Evolutionary conservation across 768 basidiomycete species (phyloP).

Genomic region (Phaffia tasmanica): DNA sequence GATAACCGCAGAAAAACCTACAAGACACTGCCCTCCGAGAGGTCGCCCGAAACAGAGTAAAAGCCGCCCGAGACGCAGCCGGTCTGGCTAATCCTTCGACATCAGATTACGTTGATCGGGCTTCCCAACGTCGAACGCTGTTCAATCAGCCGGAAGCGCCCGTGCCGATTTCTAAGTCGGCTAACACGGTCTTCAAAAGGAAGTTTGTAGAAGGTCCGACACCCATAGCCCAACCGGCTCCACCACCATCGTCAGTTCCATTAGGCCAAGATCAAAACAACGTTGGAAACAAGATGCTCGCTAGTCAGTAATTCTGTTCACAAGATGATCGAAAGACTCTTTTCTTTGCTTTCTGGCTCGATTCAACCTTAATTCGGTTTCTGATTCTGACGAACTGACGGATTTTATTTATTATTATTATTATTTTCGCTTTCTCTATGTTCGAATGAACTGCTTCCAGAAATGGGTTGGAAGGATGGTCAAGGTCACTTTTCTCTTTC

Average conservation of each 20-base stretch:
- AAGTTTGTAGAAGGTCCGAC: slow-evolving; percentile 53
- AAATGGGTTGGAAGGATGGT: slow-evolving; percentile 25
- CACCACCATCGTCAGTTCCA: slow-evolving; percentile 37
- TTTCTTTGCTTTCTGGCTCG: too few relatives aligned
- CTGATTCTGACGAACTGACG: too few relatives aligned
- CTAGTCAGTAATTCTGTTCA: background rate
- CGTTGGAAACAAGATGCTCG: slow-evolving; percentile 24
- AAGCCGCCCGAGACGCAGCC: slow-evolving; percentile 42
- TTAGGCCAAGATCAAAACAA: slow-evolving; percentile 15
- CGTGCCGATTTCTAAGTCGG: slow-evolving; percentile 37
- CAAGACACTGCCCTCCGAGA: slow-evolving; percentile 47
- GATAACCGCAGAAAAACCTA: slow-evolving; percentile 62
- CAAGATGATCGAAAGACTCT: too few relatives aligned
- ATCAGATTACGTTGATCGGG: slow-evolving; percentile 86
- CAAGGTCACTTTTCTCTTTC: too few relatives aligned
- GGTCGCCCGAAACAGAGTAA: slow-evolving; percentile 49
- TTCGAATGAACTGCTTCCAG: too few relatives aligned
- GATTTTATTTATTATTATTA: too few relatives aligned
- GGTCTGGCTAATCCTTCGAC: slow-evolving; percentile 34
- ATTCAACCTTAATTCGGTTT: too few relatives aligned
- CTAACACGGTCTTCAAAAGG: slow-evolving; percentile 44
- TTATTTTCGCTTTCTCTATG: too few relatives aligned
- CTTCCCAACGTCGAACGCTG: slow-evolving; percentile 75
- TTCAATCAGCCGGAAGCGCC: slow-evolving; percentile 89
- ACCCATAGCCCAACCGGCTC: slow-evolving; percentile 48